A percentile compares a stretch with the other conserved stretches of the same genome.
Conservation (phyloP, 257 asterid species). For the Solanum dulcamara region DNA sequence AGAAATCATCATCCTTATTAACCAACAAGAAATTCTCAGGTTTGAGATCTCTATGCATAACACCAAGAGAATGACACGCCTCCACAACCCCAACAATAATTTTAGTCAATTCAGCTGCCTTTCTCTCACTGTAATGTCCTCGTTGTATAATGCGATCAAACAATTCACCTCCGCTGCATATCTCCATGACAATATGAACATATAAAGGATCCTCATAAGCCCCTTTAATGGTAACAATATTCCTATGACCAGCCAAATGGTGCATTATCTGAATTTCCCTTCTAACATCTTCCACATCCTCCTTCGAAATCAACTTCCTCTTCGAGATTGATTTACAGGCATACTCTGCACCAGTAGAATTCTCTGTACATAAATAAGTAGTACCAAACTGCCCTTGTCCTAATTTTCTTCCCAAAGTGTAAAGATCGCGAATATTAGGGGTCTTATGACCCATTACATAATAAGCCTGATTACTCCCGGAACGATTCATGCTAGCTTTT, state of each 20-base stretch:
- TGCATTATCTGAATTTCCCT: conserved; percentile 13
- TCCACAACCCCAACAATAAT: conserved; percentile 7
- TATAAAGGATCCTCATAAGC: conserved; percentile 3
- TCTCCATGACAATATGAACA: conserved; percentile 9
- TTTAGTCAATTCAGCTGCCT: conserved; percentile 5
- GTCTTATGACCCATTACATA: background rate
- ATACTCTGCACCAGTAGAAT: background rate
- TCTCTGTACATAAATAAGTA: background rate
- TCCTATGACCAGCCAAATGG: conserved; percentile 6
- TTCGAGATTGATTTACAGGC: conserved; percentile 8
- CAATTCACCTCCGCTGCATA: background rate
- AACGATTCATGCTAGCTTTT: background rate
- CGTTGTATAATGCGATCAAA: conserved; percentile 1
- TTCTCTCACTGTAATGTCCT: conserved; percentile 7
- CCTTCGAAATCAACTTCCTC: conserved; percentile 1
- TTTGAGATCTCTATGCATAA: conserved; percentile 10
- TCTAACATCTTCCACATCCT: conserved; percentile 4
- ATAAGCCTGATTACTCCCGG: background rate
- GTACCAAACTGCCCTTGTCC: conserved; percentile 11
- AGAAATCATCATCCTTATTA: background rate
- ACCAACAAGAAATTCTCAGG: conserved; percentile 5
- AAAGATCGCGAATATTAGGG: background rate
- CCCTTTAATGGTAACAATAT: conserved; percentile 1
- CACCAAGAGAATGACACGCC: conserved; percentile 7
- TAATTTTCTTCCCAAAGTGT: background rate